These are phyloP conservation scores for Neonectria hederae DNA, from an alignment of 2,329 filamentous ascomycete genomes.

Conservation along the genomic window DNA sequence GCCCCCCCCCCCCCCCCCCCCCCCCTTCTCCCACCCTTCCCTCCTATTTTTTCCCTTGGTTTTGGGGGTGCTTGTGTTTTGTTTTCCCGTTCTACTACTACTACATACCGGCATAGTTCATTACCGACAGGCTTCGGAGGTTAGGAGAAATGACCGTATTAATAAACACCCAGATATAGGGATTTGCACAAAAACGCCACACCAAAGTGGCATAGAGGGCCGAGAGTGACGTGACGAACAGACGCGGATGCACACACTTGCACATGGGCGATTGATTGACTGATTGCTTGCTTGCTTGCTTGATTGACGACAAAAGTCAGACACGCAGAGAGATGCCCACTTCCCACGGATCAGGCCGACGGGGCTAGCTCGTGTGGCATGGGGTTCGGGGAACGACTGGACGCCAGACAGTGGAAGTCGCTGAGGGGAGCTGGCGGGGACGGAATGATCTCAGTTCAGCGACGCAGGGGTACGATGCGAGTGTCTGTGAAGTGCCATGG, in stretches of 20 bases:
- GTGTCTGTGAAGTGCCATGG: not conserved
- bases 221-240: not conserved
- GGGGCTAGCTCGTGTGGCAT: slow-evolving; percentile 17
- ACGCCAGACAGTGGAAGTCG: not conserved
- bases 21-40: not conserved
- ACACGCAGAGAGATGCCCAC: slow-evolving; percentile 3
- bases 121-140: slow-evolving; percentile 16
- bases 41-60: not conserved
- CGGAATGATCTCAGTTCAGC: not conserved
- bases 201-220: not conserved
- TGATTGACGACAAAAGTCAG: not conserved
- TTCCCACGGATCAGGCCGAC: slow-evolving; percentile 16
- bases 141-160: slow-evolving; percentile 18
- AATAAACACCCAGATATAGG: slow-evolving; percentile 17
- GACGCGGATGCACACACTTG: not conserved
- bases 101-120: not conserved
- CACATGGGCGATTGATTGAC: not conserved
- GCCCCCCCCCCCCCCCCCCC: slow-evolving; percentile 2
- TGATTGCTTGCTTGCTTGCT: not conserved
- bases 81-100: not conserved
- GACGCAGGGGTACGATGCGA: not conserved
- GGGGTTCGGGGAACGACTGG: slow-evolving; percentile 18
- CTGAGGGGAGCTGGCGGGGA: not conserved
- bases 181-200: not conserved
- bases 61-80: not conserved